These are phyloP conservation scores for Maudiozyma pseudohumilis DNA, from an alignment of 805 yeast species.

Conservation along the genomic window DNA sequence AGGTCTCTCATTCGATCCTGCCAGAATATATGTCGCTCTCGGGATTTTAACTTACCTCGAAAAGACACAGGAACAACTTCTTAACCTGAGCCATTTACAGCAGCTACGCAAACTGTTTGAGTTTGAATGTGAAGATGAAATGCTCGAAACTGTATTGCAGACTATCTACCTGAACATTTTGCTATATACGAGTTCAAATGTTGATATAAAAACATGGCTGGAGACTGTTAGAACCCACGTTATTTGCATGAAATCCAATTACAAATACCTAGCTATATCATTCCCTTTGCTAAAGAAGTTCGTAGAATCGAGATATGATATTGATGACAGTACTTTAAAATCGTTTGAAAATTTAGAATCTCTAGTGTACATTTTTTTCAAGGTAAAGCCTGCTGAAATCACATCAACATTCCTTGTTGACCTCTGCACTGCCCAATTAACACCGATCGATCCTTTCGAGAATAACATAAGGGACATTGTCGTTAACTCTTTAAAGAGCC, in stretches of 20 bases:
- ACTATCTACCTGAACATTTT: conserved; percentile 41
- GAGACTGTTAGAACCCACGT: conserved; percentile 33
- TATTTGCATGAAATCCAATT: conserved; percentile 18
- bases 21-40: conserved; percentile 47
- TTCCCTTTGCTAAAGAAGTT: conserved; percentile 31
- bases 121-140: conserved; percentile 38
- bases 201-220: conserved; percentile 21
- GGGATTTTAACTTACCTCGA: conserved; percentile 51
- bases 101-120: conserved; percentile 31
- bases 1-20: conserved; percentile 55
- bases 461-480: background rate
- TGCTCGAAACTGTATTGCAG: conserved; percentile 43
- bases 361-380: background rate
- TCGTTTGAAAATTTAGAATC: background rate
- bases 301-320: conserved; percentile 12
- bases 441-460: background rate
- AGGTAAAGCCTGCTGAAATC: background rate
- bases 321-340: background rate
- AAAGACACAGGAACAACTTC: conserved; percentile 9
- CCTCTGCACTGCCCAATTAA: background rate
- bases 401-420: background rate
- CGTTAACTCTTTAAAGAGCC: background rate
- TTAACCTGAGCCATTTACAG: conserved; percentile 22
- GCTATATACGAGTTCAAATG: conserved; percentile 30
- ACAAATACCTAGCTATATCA: conserved; percentile 27